These are phyloP conservation scores for Paratinospora sagittata DNA, from an alignment of 164 flowering plant genomes.

Conservation along the genomic window DNA sequence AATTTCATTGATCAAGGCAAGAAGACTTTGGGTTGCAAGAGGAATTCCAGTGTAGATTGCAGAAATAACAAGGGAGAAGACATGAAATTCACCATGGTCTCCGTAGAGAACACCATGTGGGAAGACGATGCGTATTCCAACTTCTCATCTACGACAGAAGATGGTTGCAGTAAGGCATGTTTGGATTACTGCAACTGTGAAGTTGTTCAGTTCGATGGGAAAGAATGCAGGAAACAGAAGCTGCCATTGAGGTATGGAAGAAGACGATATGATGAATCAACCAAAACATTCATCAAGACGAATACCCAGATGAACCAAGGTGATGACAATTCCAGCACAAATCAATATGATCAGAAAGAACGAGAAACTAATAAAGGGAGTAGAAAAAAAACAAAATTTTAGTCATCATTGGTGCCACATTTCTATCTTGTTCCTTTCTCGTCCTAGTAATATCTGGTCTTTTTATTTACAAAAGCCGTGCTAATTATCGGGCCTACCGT, in stretches of 20 bases:
- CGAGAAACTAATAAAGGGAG: not conserved
- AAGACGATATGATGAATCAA: not conserved
- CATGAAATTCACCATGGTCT: not conserved
- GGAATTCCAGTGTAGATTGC: not conserved
- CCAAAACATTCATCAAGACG: constrained; percentile 16
- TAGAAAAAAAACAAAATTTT: no score
- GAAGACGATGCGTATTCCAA: not conserved
- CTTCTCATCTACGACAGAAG: not conserved
- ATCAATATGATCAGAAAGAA: not conserved
- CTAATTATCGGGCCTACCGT: no score
- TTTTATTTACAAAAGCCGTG: no score
- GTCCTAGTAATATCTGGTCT: no score
- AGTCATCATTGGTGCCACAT: no score
- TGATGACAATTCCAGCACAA: no score
- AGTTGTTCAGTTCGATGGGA: not conserved
- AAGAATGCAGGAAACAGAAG: not conserved
- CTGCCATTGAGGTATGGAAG: constrained; percentile 24
- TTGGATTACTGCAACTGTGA: constrained; percentile 13
- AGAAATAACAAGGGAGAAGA: not conserved
- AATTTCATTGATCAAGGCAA: not conserved
- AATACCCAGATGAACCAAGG: not conserved
- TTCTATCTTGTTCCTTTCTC: no score
- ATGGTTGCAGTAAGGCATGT: constrained; percentile 10
- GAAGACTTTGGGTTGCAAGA: constrained; percentile 1
- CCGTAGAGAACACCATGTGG: not conserved